phyloP scores from a whole-genome alignment of 768 basidiomycete genomes.

The Coprinellus micaceus region DNA sequence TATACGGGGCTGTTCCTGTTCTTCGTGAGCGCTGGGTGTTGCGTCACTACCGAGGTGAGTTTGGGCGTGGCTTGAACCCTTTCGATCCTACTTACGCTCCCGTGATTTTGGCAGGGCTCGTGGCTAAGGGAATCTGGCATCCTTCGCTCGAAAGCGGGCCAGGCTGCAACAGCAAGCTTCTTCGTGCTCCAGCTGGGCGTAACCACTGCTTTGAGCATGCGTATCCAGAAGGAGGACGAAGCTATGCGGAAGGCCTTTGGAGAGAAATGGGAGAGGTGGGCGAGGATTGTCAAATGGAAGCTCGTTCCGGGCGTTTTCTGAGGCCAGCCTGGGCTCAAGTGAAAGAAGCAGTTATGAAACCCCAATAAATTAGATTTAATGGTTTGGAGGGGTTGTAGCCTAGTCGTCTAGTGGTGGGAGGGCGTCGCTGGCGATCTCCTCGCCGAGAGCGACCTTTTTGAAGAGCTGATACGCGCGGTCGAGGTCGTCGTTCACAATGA shows the following conservation, averaged over 20 bases:
- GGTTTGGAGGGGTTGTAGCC: too few relatives aligned
- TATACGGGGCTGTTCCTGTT: constrained; percentile 32
- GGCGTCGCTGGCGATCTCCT: constrained; percentile 52
- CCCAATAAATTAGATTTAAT: too few relatives aligned
- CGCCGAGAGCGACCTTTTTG: constrained; percentile 71
- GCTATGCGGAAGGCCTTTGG: background rate
- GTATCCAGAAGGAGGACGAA: background rate
- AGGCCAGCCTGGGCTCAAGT: background rate
- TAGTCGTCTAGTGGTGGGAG: constrained; percentile 66
- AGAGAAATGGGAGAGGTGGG: background rate
- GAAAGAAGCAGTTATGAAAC: too few relatives aligned
- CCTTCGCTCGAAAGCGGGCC: background rate
- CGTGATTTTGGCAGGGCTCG: background rate
- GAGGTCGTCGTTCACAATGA: constrained; percentile 89
- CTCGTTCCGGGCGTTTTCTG: background rate
- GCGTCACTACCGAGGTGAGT: background rate
- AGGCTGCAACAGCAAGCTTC: background rate
- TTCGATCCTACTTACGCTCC: background rate
- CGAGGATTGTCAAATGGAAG: background rate
- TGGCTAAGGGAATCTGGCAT: background rate
- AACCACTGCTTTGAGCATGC: background rate
- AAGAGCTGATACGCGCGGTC: constrained; percentile 80
- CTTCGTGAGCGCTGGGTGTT: background rate
- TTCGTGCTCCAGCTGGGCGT: background rate
- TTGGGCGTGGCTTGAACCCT: too few relatives aligned